Evolutionary conservation across 306 rosid genomes (phyloP), one percentile per base, ranked within the genome.

Genomic region (Malus sylvestris): DNA sequence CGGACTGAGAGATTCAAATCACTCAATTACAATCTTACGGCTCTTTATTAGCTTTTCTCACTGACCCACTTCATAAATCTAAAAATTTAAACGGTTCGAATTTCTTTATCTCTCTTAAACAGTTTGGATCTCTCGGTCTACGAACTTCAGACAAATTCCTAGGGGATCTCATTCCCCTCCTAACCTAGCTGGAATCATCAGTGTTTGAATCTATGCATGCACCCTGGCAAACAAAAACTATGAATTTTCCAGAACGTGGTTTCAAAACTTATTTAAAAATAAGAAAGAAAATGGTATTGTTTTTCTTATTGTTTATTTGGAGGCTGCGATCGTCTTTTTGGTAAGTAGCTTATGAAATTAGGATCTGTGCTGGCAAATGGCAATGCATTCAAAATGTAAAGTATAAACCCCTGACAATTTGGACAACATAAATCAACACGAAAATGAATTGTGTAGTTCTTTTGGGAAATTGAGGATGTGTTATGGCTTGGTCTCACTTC

Each of bases 1-100:
- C 0, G 0, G 10, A 38, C 42, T 2, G 10, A 38, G 10, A 38
- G 0, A 38, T 38, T 38, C 2, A 0, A 0, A 38, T 10, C 0
- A 6, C 0, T 38, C 10, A 0, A 6, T 38, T 38, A 38, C 10
- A 38, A 38, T 38, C 0, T 0, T 38, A 38, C 2, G 0, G 2
- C 10, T 1, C 9, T 38, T 1, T 38, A 38, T 38, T 38, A 38
- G 7, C 2, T 0, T 0, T 1, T 38, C 2, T 2, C 10, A 7
- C 0, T 38, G 9, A 7, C 0, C 0, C 2, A 7, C 9, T 38
- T 38, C 2, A 6, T 0, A 38, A 38, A 38, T 1, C 0, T 0
- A 38, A 38, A 38, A 38, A 38, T 7, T 38, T 38, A 0, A 1
- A 38, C 42, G 0, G 10, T 2, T 38, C 2, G 10, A 7, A 38